Evolutionary conservation across 2,329 filamentous ascomycete genomes (phyloP).

Genomic region (Penicillium rolfsii): DNA sequence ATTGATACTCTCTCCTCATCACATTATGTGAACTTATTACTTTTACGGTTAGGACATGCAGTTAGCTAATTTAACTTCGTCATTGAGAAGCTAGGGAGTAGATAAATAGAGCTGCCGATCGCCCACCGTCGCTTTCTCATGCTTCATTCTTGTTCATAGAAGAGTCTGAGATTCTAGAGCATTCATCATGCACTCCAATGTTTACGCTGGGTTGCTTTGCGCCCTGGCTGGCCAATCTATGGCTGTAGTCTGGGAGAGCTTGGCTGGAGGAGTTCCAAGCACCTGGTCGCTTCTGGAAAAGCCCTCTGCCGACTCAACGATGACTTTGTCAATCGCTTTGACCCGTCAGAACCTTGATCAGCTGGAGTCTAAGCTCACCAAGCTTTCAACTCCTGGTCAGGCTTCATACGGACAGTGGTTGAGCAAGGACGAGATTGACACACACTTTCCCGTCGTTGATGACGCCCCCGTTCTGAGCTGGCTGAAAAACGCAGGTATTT

Average conservation of each 20-base stretch:
- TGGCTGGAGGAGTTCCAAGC: conserved; percentile 21
- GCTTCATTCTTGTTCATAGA: not conserved
- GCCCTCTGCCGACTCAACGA: conserved; percentile 22
- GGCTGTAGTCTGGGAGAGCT: conserved; percentile 26
- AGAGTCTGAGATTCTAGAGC: not conserved
- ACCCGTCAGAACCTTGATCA: conserved; percentile 37
- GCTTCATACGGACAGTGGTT: conserved; percentile 56
- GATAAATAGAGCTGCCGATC: conserved; percentile 21
- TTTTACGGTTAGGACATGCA: not conserved
- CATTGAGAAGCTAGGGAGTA: conserved; percentile 1
- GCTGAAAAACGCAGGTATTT: conserved; percentile 49
- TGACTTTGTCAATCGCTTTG: conserved; percentile 29
- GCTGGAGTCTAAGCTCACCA: conserved; percentile 45
- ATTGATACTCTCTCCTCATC: not conserved
- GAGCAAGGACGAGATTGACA: conserved; percentile 48
- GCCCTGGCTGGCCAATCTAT: conserved; percentile 26
- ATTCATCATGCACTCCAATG: conserved; percentile 20
- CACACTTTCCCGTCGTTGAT: conserved; percentile 47
- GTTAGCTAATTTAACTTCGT: not conserved
- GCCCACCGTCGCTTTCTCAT: conserved; percentile 8
- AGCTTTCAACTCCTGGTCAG: conserved; percentile 53
- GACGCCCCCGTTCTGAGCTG: conserved; percentile 46
- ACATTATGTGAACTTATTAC: not conserved
- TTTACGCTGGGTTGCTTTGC: conserved; percentile 27
- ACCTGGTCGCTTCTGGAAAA: conserved; percentile 24